Evolutionary conservation across 2,329 filamentous ascomycete genomes (phyloP).

Genomic region (Cucurbitaria berberidis): DNA sequence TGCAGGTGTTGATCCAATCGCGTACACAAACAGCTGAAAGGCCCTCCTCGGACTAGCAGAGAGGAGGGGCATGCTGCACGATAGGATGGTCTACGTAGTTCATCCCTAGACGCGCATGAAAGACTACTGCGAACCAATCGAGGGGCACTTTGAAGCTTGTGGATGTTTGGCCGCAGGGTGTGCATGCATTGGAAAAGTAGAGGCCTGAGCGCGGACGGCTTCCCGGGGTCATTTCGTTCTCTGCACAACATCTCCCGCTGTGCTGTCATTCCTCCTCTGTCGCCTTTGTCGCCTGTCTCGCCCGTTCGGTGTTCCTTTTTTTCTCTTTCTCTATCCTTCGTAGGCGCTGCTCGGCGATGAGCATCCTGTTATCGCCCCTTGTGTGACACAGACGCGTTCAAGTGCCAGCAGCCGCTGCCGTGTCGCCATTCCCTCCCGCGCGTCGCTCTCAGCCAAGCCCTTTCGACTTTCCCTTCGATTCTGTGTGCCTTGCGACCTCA

Average conservation of each 20-base stretch:
- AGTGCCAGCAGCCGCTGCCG: conserved; percentile 30
- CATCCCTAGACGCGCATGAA: conserved; percentile 17
- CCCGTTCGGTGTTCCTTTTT: conserved; percentile 34
- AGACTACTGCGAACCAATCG: conserved; percentile 23
- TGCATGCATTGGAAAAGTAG: conserved; percentile 8
- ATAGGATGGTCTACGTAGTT: conserved; percentile 18
- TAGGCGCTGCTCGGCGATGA: conserved; percentile 42
- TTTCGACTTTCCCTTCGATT: conserved; percentile 14
- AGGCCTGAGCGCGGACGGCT: conserved; percentile 15
- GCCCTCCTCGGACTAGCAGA: conserved; percentile 15
- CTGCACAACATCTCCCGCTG: conserved; percentile 39
- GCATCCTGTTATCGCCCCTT: conserved; percentile 30
- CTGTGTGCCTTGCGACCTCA: conserved; percentile 21
- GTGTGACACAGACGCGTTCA: conserved; percentile 38
- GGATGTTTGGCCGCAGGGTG: conserved; percentile 24
- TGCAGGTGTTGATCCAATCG: conserved; percentile 18
- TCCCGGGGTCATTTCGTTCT: conserved; percentile 19
- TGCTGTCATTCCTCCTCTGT: conserved; percentile 26
- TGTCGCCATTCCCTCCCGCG: conserved; percentile 27
- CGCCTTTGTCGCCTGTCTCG: conserved; percentile 30
- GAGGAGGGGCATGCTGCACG: conserved; percentile 25
- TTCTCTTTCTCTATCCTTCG: conserved; percentile 31
- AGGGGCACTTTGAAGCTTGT: conserved; percentile 13
- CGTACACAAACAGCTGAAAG: conserved; percentile 21
- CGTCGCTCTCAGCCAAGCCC: conserved; percentile 31